These are phyloP conservation scores for Mycogone perniciosa DNA, from an alignment of 2,329 filamentous ascomycete species.

Conservation along the genomic window DNA sequence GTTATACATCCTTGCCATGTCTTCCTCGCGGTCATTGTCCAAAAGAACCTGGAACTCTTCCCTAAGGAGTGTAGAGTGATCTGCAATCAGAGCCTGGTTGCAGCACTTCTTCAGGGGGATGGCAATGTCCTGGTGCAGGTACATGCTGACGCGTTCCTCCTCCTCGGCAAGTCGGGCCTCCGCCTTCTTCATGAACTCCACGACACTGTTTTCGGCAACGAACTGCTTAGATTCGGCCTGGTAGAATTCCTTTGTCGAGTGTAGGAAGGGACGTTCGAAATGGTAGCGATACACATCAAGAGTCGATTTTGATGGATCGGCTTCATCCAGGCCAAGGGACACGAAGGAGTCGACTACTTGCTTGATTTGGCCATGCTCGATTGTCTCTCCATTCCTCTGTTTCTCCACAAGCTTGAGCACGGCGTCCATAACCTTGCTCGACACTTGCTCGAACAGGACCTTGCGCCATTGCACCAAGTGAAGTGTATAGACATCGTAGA, in stretches of 20 bases:
- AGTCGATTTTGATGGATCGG: conserved; percentile 87
- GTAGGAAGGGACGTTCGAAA: conserved; percentile 89
- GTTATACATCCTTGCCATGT: conserved; percentile 94
- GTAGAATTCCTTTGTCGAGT: conserved; percentile 80
- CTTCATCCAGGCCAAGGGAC: conserved; percentile 87
- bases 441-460: conserved; percentile 79
- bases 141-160: conserved; percentile 86
- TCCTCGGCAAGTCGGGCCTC: conserved; percentile 85
- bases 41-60: conserved; percentile 94
- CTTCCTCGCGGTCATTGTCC: conserved; percentile 89
- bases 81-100: conserved; percentile 81
- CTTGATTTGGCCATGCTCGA: conserved; percentile 95
- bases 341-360: conserved; percentile 95
- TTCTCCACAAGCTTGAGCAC: conserved; percentile 95
- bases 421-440: conserved; percentile 86
- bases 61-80: conserved; percentile 76
- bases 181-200: conserved; percentile 99
- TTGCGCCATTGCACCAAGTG: conserved; percentile 94
- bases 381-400: conserved; percentile 94
- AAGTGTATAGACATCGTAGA: conserved; percentile 96
- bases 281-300: conserved; percentile 89
- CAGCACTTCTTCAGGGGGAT: conserved; percentile 78
- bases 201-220: conserved; percentile 91
- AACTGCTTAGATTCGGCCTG: conserved; percentile 89
- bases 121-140: conserved; percentile 85